Conservation (phyloP, 164 flowering plant species). For the Vitis rotundifolia region DNA sequence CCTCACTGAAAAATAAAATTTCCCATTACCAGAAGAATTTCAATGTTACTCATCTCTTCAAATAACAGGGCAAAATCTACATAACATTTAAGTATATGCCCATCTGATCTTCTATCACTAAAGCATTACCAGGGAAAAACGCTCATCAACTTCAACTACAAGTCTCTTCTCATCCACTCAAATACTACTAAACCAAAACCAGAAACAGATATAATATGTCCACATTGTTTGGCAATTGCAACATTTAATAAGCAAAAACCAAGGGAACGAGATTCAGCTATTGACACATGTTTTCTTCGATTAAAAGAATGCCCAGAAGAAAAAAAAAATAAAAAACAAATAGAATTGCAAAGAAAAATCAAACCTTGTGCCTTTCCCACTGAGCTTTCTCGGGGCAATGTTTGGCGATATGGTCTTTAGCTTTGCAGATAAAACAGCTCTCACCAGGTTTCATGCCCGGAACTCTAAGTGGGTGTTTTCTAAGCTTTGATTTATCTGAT, state of each 20-base stretch:
- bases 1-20: not conserved
- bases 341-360: not conserved
- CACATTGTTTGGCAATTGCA: not conserved
- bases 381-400: slow-evolving; percentile 72
- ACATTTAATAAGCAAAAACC: not conserved
- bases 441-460: slow-evolving; percentile 97
- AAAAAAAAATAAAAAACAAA: not conserved
- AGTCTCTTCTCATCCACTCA: not conserved
- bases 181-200: not conserved
- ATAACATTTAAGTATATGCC: not conserved
- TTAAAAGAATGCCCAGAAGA: not conserved
- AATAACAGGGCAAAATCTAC: not conserved
- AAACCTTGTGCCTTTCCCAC: slow-evolving; percentile 89
- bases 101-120: too few relatives aligned
- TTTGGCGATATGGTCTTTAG: slow-evolving; percentile 76
- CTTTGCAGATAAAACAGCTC: slow-evolving; percentile 84
- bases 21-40: slow-evolving; percentile 6
- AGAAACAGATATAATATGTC: not conserved
- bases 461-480: slow-evolving; percentile 74
- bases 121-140: too few relatives aligned
- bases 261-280: not conserved
- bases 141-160: too few relatives aligned
- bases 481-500: slow-evolving; percentile 14
- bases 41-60: not conserved
- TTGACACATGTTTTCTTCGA: not conserved